Conservation (phyloP, 495 filamentous ascomycete species). For the Penicillium atrosanguineum region DNA sequence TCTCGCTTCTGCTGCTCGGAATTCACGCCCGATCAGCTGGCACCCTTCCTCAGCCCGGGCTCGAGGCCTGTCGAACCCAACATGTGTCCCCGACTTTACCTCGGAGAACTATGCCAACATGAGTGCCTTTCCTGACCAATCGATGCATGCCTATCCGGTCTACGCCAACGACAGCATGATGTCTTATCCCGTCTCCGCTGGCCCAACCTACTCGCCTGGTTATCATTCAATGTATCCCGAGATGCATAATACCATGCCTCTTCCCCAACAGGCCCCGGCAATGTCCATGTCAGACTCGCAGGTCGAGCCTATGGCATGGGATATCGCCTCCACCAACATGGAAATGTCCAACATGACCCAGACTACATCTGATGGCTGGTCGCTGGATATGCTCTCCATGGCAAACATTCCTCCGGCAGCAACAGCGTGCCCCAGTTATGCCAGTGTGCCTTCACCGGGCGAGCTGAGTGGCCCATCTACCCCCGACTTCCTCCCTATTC, state of each 20-base stretch:
- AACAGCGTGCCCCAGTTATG: slow-evolving; percentile 35
- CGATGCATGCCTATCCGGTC: slow-evolving; percentile 18
- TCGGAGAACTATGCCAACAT: slow-evolving; percentile 30
- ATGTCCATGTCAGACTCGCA: slow-evolving; percentile 44
- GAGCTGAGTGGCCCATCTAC: slow-evolving; percentile 54
- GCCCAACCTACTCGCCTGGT: slow-evolving; percentile 31
- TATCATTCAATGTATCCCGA: slow-evolving; percentile 27
- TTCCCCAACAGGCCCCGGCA: slow-evolving; percentile 38
- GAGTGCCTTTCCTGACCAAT: slow-evolving; percentile 24
- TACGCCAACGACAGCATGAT: slow-evolving; percentile 25
- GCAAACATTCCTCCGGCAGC: slow-evolving; percentile 35
- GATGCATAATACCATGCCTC: slow-evolving; percentile 36
- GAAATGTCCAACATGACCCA: slow-evolving; percentile 23
- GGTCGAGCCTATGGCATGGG: slow-evolving; percentile 33
- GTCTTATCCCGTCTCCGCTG: slow-evolving; percentile 29
- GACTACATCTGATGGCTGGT: slow-evolving; percentile 34
- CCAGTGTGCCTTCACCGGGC: slow-evolving; percentile 40
- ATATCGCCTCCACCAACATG: slow-evolving; percentile 7
- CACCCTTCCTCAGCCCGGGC: slow-evolving; percentile 53
- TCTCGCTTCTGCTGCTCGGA: slow-evolving; percentile 36
- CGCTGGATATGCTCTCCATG: slow-evolving; percentile 41
- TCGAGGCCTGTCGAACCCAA: slow-evolving; percentile 33
- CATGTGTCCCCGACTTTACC: slow-evolving; percentile 19
- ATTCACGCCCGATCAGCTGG: slow-evolving; percentile 67
- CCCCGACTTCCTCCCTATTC: slow-evolving; percentile 55